Percentiles rank a stretch among this genome's conserved stretches.
phyloP scores from a whole-genome alignment of 2,329 filamentous ascomycete genomes.

The Scedosporium apiospermum region DNA sequence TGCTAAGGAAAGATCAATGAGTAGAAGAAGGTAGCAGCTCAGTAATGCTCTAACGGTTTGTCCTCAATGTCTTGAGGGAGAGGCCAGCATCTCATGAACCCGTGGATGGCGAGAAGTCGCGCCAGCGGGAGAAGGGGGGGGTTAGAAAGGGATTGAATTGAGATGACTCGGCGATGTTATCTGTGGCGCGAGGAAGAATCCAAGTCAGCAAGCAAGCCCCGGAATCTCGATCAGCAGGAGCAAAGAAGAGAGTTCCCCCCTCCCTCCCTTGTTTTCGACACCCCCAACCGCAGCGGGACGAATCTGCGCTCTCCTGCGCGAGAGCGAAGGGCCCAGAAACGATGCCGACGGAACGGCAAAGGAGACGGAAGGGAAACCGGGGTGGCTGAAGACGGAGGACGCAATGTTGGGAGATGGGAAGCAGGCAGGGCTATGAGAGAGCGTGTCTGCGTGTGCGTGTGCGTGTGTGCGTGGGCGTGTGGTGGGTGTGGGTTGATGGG shows the following conservation, averaged over 20 bases:
- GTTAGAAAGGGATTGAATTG: neutral
- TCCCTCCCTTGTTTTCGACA: conserved; percentile 5
- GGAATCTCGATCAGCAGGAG: neutral
- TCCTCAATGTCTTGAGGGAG: neutral
- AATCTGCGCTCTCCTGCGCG: neutral
- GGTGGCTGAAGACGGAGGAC: neutral
- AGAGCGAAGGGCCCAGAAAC: neutral
- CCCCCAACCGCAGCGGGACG: neutral
- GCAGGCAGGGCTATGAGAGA: neutral
- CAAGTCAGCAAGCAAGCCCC: neutral
- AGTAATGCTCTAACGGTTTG: neutral
- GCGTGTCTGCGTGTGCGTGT: neutral
- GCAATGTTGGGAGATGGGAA: neutral
- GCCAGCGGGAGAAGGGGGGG: conserved; percentile 1
- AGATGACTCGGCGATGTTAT: neutral
- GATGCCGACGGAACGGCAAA: conserved; percentile 2
- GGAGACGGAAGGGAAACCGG: conserved; percentile 5
- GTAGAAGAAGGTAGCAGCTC: neutral
- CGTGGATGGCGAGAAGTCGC: neutral
- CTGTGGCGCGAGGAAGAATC: conserved; percentile 2
- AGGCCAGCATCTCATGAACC: neutral
- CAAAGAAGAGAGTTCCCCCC: neutral
- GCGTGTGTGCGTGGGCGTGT: neutral
- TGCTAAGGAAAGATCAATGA: neutral
- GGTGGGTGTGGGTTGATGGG: neutral